Evolutionary conservation across 345 rosid genomes (phyloP), one percentile per base, ranked within the genome.

Genomic region (Kernera saxatilis): DNA sequence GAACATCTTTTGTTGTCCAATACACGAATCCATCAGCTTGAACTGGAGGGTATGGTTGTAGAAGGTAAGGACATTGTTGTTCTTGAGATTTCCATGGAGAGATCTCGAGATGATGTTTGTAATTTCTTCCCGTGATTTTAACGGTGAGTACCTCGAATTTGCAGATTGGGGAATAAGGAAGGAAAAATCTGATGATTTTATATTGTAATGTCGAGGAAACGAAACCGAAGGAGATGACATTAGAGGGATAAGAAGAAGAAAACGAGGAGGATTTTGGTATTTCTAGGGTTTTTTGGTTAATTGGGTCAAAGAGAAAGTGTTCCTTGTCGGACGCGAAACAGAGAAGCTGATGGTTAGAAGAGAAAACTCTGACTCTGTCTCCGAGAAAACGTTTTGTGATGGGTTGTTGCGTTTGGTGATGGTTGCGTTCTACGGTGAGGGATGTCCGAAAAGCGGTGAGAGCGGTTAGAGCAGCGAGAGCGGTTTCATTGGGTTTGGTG

Each of bases 41-140:
- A 67, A 59, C 68, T 8, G 78, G 67, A 49, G 68, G 64, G 67
- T 40, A 74, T 33, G 53, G 54, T 22, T 57, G 36, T 19, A 67
- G 48, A 74, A 40, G 26, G 45, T 74, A 50, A 21, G 48, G 62
- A 27, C 54, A 74, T 23, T 74, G 18, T 57, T 50, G 11, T 41
- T 74, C 78, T 58, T 39, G 27, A 27, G 35, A 21, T 58, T 18
- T 74, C 72, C 78, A 74, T 27, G 52, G 39, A 12, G 72, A 74
- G 44, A 67, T 67, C 29, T 74, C 39, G 6, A 67, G 72, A 19
- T 67, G 52, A 25, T 49, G 37, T 11, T 12, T 66, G 64, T 54
- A 23, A 0, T 33, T 54, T 44, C 8, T 12, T 12, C 27, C 6
- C 7, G 19, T 49, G 58, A 58, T 15, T 9, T 33, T 39, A 46